Conservation (phyloP, 306 rosid species). For the Sindora glabra region DNA sequence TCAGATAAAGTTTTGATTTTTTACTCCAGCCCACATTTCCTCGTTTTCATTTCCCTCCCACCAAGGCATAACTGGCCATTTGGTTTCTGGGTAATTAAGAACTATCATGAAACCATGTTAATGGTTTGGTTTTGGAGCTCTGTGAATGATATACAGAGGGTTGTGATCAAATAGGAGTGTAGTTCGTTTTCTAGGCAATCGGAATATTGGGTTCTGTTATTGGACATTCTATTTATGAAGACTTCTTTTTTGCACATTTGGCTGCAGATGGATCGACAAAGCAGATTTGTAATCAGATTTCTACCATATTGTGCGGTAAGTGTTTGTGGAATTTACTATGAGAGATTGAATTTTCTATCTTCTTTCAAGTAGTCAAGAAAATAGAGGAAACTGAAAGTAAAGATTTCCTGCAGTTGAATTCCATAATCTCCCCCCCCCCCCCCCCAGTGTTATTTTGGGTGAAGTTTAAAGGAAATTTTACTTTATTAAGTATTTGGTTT, state of each 20-base stretch:
- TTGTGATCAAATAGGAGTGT: constrained; percentile 1
- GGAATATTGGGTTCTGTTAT: neutral
- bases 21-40: neutral
- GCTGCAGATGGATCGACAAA: constrained; percentile 48
- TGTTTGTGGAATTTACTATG: constrained; percentile 25
- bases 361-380: neutral
- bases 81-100: neutral
- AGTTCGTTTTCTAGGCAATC: neutral
- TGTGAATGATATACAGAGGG: neutral
- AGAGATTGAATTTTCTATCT: constrained; percentile 8
- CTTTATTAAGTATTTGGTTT: neutral
- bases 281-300: constrained; percentile 1
- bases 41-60: neutral
- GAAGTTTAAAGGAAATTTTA: neutral
- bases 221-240: neutral
- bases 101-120: neutral
- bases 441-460: neutral
- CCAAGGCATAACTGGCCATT: neutral
- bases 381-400: neutral
- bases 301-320: constrained; percentile 42
- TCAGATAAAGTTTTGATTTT: constrained; percentile 7
- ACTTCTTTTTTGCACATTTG: constrained; percentile 9
- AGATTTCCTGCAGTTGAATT: neutral
- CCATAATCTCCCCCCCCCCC: neutral
- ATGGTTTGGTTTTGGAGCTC: constrained; percentile 7